Conservation (phyloP, 2,329 filamentous ascomycete genomes). For the Paramyrothecium roridum region DNA sequence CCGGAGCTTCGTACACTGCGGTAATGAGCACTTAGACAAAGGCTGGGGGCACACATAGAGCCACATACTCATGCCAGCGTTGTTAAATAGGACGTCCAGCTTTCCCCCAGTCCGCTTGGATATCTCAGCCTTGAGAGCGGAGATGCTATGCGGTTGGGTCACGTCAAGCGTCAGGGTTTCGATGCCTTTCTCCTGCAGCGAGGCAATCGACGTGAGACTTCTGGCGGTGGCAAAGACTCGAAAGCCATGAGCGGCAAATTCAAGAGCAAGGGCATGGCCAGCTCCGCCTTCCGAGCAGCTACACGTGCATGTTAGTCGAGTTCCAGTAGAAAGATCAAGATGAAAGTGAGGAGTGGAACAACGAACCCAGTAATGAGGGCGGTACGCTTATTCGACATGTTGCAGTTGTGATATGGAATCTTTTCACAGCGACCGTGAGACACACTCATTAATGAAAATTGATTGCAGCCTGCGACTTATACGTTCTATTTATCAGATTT, state of each 20-base stretch:
- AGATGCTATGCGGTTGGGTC: slow-evolving; percentile 8
- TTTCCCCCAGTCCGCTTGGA: slow-evolving; percentile 4
- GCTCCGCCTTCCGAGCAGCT: slow-evolving; percentile 1
- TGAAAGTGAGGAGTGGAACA: no score
- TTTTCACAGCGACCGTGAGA: no score
- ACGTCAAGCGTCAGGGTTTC: slow-evolving; percentile 8
- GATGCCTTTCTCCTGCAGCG: slow-evolving; percentile 7
- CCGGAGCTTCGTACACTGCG: not conserved
- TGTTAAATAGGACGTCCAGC: slow-evolving; percentile 10
- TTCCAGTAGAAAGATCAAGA: no score
- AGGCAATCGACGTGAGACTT: slow-evolving; percentile 4
- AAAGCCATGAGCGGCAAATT: slow-evolving; percentile 7
- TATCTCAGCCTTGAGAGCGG: slow-evolving; percentile 5
- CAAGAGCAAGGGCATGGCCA: slow-evolving; percentile 9
- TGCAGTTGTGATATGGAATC: no score
- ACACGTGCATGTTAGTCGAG: no score
- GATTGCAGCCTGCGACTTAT: no score
- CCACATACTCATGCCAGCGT: slow-evolving; percentile 8
- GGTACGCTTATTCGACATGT: no score
- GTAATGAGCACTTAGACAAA: not conserved
- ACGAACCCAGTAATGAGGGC: no score
- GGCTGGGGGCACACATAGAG: no score
- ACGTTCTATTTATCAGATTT: no score
- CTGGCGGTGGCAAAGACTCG: slow-evolving; percentile 11
- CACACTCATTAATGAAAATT: no score